Conservation (phyloP, 1,284 basidiomycete genomes). For the Leccinum laetum region DNA sequence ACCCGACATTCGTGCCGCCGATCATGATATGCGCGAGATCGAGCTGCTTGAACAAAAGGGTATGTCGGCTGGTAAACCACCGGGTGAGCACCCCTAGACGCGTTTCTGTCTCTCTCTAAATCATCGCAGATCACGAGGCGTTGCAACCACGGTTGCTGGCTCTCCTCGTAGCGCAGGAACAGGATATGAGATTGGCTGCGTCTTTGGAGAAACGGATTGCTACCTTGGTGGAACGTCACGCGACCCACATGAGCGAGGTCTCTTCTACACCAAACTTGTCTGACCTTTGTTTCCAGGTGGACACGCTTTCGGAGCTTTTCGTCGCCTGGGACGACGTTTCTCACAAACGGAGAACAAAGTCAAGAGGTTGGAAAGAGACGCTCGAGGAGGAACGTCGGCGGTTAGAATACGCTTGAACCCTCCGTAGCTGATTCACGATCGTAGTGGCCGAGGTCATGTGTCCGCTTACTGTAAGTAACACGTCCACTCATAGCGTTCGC, state of each 20-base stretch:
- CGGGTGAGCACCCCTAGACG: constrained; percentile 38
- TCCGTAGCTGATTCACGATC: background rate
- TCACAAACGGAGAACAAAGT: constrained; percentile 63
- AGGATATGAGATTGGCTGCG: constrained; percentile 53
- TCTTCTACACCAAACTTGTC: background rate
- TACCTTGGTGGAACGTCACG: constrained; percentile 62
- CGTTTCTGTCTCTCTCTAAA: background rate
- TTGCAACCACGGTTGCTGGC: constrained; percentile 60
- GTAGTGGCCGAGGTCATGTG: too few species aligned
- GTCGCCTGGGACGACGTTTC: constrained; percentile 75
- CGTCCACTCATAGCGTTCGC: too few species aligned
- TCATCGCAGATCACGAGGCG: constrained; percentile 54
- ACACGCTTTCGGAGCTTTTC: constrained; percentile 76
- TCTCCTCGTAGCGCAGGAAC: constrained; percentile 56
- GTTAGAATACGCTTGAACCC: constrained; percentile 47
- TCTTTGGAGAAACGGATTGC: constrained; percentile 66
- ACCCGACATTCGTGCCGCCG: constrained; percentile 74
- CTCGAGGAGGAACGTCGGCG: constrained; percentile 50
- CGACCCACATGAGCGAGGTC: constrained; percentile 54
- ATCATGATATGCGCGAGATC: constrained; percentile 77
- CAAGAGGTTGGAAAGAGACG: constrained; percentile 53
- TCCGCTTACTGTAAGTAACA: too few species aligned
- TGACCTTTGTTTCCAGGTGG: constrained; percentile 48
- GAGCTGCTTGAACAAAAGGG: constrained; percentile 67
- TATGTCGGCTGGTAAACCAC: constrained; percentile 67